Evolutionary conservation across 2,329 filamentous ascomycete genomes (phyloP).

Genomic region (Huntiella omanensis): DNA sequence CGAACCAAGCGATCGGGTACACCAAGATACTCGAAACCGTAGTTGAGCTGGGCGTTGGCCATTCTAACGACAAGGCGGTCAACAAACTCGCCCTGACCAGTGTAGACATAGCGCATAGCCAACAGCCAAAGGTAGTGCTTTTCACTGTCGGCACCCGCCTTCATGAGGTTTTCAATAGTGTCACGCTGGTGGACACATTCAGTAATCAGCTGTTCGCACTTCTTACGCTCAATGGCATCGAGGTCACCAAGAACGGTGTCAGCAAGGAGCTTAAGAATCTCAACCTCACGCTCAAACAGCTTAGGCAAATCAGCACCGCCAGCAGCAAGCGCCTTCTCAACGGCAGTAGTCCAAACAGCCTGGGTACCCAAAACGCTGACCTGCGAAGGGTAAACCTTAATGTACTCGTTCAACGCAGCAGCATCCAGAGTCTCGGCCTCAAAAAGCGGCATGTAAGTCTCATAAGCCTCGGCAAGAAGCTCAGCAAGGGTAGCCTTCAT

Average conservation of each 20-base stretch:
- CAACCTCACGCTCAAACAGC: constrained; percentile 66
- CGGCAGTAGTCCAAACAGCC: constrained; percentile 77
- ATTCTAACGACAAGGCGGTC: constrained; percentile 81
- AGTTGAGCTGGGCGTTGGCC: constrained; percentile 88
- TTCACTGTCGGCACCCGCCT: constrained; percentile 52
- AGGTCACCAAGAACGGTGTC: constrained; percentile 80
- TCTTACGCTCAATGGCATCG: constrained; percentile 72
- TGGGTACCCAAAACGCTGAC: constrained; percentile 91
- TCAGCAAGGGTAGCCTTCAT: constrained; percentile 94
- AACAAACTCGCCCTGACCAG: constrained; percentile 53
- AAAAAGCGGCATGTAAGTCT: constrained; percentile 66
- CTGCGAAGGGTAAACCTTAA: constrained; percentile 72
- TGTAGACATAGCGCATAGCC: constrained; percentile 93
- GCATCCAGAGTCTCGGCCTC: constrained; percentile 50
- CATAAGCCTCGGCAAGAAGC: constrained; percentile 67
- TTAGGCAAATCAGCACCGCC: constrained; percentile 49
- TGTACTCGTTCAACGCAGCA: constrained; percentile 56
- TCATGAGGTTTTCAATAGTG: constrained; percentile 69
- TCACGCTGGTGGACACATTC: constrained; percentile 98
- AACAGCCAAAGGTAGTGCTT: constrained; percentile 84
- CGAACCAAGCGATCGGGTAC: constrained; percentile 91
- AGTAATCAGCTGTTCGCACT: constrained; percentile 96
- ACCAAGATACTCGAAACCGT: constrained; percentile 95
- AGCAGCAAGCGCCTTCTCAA: constrained; percentile 56
- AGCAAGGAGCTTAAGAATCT: constrained; percentile 69